Conservation (phyloP, 1,284 basidiomycete genomes). For the Ustilago lituana region DNA sequence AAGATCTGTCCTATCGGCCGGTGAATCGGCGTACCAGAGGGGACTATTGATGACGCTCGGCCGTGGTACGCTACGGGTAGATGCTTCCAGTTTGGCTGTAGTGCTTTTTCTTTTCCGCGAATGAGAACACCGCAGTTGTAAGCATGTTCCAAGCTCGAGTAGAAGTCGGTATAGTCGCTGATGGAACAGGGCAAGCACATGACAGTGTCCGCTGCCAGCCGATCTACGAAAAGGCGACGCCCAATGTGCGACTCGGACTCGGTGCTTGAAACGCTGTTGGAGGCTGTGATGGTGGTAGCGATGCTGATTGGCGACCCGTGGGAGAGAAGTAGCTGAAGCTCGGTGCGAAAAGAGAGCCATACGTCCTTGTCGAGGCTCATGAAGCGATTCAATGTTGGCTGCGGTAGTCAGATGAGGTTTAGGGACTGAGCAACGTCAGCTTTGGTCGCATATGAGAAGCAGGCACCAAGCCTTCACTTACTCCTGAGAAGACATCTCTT, state of each 20-base stretch:
- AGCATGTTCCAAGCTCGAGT: slow-evolving; percentile 48
- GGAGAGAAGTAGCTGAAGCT: slow-evolving; percentile 33
- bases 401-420: neutral
- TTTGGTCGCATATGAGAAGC: too few relatives aligned
- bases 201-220: neutral
- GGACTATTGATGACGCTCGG: slow-evolving; percentile 35
- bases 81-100: slow-evolving; percentile 35
- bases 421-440: too few relatives aligned
- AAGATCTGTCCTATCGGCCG: slow-evolving; percentile 46
- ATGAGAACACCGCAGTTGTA: slow-evolving; percentile 35
- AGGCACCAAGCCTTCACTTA: too few relatives aligned
- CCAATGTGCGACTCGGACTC: neutral
- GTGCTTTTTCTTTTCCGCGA: slow-evolving; percentile 13
- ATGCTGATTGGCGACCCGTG: neutral
- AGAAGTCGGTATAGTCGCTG: slow-evolving; percentile 56
- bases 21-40: slow-evolving; percentile 29
- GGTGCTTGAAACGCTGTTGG: neutral
- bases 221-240: slow-evolving; percentile 2
- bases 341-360: slow-evolving; percentile 22
- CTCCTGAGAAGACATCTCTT: neutral
- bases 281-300: neutral
- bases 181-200: slow-evolving; percentile 43
- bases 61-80: slow-evolving; percentile 57
- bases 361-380: slow-evolving; percentile 10
- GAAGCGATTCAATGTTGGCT: slow-evolving; percentile 41